Base-by-base conservation (phyloP, 257 asterid genomes). In the Solanum sitiens region DNA sequence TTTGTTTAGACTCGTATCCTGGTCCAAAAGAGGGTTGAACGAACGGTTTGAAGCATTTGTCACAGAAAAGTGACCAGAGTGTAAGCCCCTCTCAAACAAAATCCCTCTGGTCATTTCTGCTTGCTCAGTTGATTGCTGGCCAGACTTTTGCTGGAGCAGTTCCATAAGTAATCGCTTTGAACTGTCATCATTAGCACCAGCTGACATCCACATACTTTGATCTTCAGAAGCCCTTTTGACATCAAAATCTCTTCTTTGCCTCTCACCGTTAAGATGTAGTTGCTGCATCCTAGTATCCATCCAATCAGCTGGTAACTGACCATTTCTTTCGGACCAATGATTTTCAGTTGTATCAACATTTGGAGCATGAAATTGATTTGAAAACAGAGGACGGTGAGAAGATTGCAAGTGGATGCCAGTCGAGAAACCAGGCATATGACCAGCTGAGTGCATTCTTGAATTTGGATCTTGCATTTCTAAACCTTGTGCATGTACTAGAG, bases 151-250 rank as follows among this genome's bases (percentile, higher is more conserved):
- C 76, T 95, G 98, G 72, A 97, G 94, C 86, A 97, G 91, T 86
- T 97, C 98, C 99, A 97, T 94, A 84, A 97, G 98, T 90, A 96
- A 92, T 14, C 97, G 96, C 92, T 96, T 97, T 59, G 99, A 97
- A 91, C 92, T 94, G 91, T 97, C 99, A 88, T 97, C 99, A 89
- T 93, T 92, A 15, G 95, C 87, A 86, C 95, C 99, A 63, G 98
- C 96, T 16, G 99, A 95, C 99, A 96, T 95, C 99, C 99, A 96
- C 86, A 96, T 88, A 90, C 98, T 95, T 72, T 95, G 91, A 91
- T 97, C 98, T 89, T 94, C 99, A 45, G 88, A 33, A 77, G 89
- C 91, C 90, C 93, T 90, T 89, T 89, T 95, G 83, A 89, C 91
- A 61, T 94, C 98, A 71, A 87, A 32, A 83, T 97, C 99, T 90